Evolutionary conservation across 2,329 filamentous ascomycete species (phyloP), one percentile per base, ranked within the genome.

Genomic region (Epichloe uncinata): DNA sequence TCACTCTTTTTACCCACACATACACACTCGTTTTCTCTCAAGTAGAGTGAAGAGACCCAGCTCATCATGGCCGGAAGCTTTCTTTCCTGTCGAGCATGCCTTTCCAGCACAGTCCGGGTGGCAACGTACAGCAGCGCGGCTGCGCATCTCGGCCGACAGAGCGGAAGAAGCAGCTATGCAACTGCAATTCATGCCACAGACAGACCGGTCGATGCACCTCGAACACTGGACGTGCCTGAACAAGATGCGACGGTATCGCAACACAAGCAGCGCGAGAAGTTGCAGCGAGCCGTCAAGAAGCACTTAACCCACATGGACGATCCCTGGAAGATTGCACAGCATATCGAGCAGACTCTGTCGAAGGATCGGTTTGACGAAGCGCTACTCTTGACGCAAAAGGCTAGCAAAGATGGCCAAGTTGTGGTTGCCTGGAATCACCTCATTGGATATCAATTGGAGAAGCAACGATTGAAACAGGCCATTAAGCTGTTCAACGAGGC

Each of bases 401-500:
- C 84, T n/a, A 88, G 82, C 63, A 79, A 75, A 56, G 65, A 72
- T 1, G 73, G 77, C 55, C 70, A 81, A 51, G 81, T 84, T 55
- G 71, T 78, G 4, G 89, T 94, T 51, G 82, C 85, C 52, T 98
- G 91, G 90, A 97, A 96, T 66, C 79, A 86, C 61, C 66, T 95
- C 42, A 82, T 98, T 50, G 77, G 83, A 51, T 80, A 88, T 64
- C 72, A 79, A 54, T 69, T 96, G 63, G 67, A 74, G 41, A 71
- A 79, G 22, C 72, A 78, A 41, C 74, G 74, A 47, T 65, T 88
- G 35, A 73, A 74, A 52, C 69, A 72, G 18, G 90, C 86, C 16
- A 68, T 95, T 51, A 89, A 85, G 67, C 72, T 88, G n/a, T 96
- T 82, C 69, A 95, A 96, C 65, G 91, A 97, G 65, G 85, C 86